Evolutionary conservation across 1,139 yeast genomes (phyloP), one percentile per base, ranked within the genome.

Genomic region (Pneumocystis wakefieldiae): DNA sequence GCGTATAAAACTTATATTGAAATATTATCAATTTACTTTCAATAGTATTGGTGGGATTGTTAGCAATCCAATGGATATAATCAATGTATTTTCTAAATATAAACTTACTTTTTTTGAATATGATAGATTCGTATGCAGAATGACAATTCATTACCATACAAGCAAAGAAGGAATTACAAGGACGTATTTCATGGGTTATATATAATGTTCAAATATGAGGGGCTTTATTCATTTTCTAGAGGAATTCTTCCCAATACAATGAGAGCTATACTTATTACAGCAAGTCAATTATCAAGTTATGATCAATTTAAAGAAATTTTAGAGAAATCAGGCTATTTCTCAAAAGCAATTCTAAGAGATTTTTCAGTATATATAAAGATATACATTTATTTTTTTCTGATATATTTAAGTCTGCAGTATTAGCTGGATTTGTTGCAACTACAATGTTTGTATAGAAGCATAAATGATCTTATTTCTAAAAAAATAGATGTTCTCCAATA

Each of bases 11-110:
- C 59, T 19, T 5, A 3, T 19, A 57, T 19, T 19, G 29, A 35
- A 38, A 38, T 57, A 10, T 28, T 4, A 57, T 19, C 41, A 61
- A 28, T 41, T 62, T 48, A 4, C 14, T 35, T 6, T 39, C 14
- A 38, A 24, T 29, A 19, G 29, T 36, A 74, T 84, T 64, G 96
- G 96, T 64, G 95, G 95, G 8, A 75, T 87, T 48, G 85, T 87
- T 1, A 96, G 96, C 36, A 89, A 88, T 71, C 95, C 96, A 1
- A 83, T 94, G 1, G 96, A 89, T 73, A 86, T 89, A 32, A 89
- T 87, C 59, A 89, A 89, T 70, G 68, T 64, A 39, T n/a, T 48
- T 48, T 41, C 6, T 48, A 12, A 48, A 59, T 28, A 57, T 10
- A 57, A 57, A 28, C 1, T 57, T 15, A 10, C 2, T 39, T 19